Evolutionary conservation across 2,329 filamentous ascomycete species (phyloP).

Genomic region (Neonectria ditissima): DNA sequence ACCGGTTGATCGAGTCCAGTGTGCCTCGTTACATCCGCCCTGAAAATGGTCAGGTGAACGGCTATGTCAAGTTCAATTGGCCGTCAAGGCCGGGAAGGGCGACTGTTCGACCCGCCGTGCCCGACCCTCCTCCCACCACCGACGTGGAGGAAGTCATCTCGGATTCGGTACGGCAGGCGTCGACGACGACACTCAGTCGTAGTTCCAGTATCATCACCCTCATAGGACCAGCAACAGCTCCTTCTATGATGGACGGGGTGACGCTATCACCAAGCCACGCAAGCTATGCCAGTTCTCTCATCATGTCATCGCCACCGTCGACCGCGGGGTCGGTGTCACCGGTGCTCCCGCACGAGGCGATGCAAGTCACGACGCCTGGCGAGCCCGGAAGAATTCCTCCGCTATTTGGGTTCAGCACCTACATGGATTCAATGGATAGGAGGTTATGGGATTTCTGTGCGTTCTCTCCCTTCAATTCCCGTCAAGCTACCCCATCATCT

Average conservation of each 20-base stretch:
- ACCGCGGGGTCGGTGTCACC: conserved; percentile 19
- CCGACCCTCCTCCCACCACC: conserved; percentile 21
- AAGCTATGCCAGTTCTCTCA: conserved; percentile 21
- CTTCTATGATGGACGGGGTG: conserved; percentile 9
- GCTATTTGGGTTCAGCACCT: conserved; percentile 48
- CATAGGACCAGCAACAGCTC: conserved; percentile 21
- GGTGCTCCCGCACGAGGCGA: conserved; percentile 24
- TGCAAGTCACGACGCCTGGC: conserved; percentile 24
- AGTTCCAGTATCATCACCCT: conserved; percentile 24
- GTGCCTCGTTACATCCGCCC: conserved; percentile 47
- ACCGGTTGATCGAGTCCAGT: conserved; percentile 42
- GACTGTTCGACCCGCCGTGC: conserved; percentile 29
- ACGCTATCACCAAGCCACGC: conserved; percentile 25
- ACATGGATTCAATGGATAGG: conserved; percentile 51
- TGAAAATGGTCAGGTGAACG: conserved; percentile 50
- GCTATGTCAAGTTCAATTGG: conserved; percentile 55
- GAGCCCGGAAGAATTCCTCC: conserved; percentile 44
- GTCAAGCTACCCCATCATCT: neutral
- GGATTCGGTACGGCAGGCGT: conserved; percentile 20
- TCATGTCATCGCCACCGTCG: conserved; percentile 19
- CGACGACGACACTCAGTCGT: conserved; percentile 10
- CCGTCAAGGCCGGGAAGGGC: conserved; percentile 39
- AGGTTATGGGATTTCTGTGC: conserved; percentile 52
- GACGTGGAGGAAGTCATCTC: conserved; percentile 34
- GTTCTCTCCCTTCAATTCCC: conserved; percentile 31